Evolutionary conservation across 2,329 filamentous ascomycete genomes (phyloP), one percentile per base, ranked within the genome.

Genomic region (Fusarium sp.): DNA sequence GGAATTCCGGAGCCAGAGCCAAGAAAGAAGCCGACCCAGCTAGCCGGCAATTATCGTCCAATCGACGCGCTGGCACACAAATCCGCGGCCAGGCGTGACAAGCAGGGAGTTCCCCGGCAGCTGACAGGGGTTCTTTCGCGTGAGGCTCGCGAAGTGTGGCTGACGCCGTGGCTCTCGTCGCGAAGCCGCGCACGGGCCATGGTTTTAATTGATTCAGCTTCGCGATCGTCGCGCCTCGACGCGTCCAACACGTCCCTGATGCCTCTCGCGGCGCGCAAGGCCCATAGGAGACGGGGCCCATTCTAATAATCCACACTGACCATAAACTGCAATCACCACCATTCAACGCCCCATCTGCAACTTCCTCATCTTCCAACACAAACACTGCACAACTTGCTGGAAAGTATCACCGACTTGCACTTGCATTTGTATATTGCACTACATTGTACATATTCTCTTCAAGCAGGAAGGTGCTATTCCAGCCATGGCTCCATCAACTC

Each of bases 141-240:
- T 62, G 63, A 63, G 57, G 53, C 51, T 59, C 56, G 56, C 64
- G 62, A 12, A 36, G 9, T 37, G 57, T 67, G 53, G 72, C 70
- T 68, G 41, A 58, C 51, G 44, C 57, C 34, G 65, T 60, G 67
- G 18, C 18, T 23, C 18, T 34, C 31, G 57, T 51, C 69, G 68
- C 51, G 68, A 46, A 12, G n/a, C 2, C 0, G 27, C 30, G 74
- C 77, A 78, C 77, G 58, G 73, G 41, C 73, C 75, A 73, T 7
- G 12, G 18, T 39, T 75, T 78, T 77, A 77, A 80, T 78, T 68
- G 75, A 66, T 69, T 50, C 36, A 52, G 63, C 62, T 66, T 68
- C 76, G 73, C 72, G 73, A 62, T 18, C n/a, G 31, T 70, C 79
- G 78, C 76, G 78, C 76, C 68, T 55, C 27, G 63, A 76, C 79